phyloP scores from a whole-genome alignment of 2,329 filamentous ascomycete genomes.

The Colletotrichum sansevieriae region DNA sequence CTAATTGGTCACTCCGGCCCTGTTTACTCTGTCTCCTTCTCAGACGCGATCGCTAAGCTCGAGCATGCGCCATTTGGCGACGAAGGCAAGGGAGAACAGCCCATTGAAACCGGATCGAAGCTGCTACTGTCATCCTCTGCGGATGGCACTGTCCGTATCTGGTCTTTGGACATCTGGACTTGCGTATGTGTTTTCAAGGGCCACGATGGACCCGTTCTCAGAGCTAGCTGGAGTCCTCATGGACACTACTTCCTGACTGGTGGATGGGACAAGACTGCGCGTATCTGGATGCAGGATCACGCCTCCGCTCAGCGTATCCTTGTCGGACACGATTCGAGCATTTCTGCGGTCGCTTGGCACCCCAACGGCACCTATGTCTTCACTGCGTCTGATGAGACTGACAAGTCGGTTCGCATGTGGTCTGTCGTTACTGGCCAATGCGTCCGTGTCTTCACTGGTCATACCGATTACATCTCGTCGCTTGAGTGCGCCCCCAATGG shows the following conservation, averaged over 20 bases:
- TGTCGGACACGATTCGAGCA: slow-evolving; percentile 91
- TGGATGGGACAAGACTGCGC: slow-evolving; percentile 89
- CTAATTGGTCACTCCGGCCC: slow-evolving; percentile 91
- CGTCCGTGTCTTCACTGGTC: slow-evolving; percentile 92
- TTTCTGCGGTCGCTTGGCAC: slow-evolving; percentile 94
- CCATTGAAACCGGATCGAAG: slow-evolving; percentile 71
- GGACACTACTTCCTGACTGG: slow-evolving; percentile 95
- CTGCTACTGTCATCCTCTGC: slow-evolving; percentile 89
- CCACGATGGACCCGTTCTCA: slow-evolving; percentile 90
- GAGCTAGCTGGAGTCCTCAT: slow-evolving; percentile 89
- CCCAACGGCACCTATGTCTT: slow-evolving; percentile 95
- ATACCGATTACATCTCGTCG: slow-evolving; percentile 87
- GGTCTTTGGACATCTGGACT: slow-evolving; percentile 93
- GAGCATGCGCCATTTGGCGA: slow-evolving; percentile 65
- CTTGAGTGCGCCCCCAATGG: slow-evolving; percentile 90
- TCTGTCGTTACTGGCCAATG: slow-evolving; percentile 88
- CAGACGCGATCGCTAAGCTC: slow-evolving; percentile 72
- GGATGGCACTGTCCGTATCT: slow-evolving; percentile 89
- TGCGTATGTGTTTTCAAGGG: slow-evolving; percentile 95
- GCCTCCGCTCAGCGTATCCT: slow-evolving; percentile 90
- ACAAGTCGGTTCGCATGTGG: slow-evolving; percentile 98
- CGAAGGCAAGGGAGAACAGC: slow-evolving; percentile 56
- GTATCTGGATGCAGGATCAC: slow-evolving; percentile 93
- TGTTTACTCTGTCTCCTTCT: slow-evolving; percentile 91
- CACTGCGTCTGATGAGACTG: slow-evolving; percentile 85